These are phyloP conservation scores for Heritiera fomes DNA, from an alignment of 345 rosid species.

Conservation along the genomic window DNA sequence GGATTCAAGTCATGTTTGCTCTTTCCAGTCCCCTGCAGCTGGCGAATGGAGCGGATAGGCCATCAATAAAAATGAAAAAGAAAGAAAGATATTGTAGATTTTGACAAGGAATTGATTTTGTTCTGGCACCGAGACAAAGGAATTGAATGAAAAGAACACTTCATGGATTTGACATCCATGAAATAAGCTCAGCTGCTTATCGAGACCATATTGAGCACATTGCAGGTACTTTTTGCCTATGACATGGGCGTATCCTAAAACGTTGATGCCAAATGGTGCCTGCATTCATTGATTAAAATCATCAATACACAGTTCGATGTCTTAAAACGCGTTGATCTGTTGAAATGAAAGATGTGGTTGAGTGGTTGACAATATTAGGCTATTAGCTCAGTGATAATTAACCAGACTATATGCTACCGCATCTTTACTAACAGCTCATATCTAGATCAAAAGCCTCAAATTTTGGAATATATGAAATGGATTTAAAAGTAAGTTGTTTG, in stretches of 20 bases:
- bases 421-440: neutral
- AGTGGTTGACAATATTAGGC: neutral
- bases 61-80: neutral
- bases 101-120: neutral
- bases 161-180: neutral
- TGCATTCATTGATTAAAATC: neutral
- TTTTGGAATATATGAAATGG: neutral
- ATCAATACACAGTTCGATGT: neutral
- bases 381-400: neutral
- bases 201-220: neutral
- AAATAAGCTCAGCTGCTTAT: neutral
- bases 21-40: too few species aligned
- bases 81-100: neutral
- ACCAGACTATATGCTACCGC: neutral
- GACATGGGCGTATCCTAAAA: neutral
- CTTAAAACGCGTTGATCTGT: neutral
- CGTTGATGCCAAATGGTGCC: neutral
- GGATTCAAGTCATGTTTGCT: neutral
- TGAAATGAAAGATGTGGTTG: too few species aligned
- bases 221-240: neutral
- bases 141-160: neutral
- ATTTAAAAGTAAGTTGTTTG: too few species aligned
- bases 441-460: neutral
- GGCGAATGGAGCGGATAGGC: too few species aligned
- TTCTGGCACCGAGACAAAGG: neutral